Evolutionary conservation across 2,329 filamentous ascomycete species (phyloP).

Genomic region (Paracorniculantispora psalliotae): DNA sequence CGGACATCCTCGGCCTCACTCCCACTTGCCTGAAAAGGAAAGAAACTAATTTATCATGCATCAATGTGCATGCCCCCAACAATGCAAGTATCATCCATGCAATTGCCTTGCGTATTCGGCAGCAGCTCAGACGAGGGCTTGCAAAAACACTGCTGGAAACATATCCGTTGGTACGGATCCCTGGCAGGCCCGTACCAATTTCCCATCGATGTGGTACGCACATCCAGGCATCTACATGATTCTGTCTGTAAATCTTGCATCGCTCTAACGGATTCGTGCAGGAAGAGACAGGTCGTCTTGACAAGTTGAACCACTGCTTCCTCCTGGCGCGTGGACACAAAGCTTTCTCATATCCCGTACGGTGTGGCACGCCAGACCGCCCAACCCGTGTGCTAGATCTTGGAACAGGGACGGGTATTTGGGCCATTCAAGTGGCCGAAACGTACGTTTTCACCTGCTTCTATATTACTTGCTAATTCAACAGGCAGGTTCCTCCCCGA

Average conservation of each 20-base stretch:
- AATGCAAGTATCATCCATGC: neutral
- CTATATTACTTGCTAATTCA: neutral
- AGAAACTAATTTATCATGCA: neutral
- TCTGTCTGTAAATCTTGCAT: neutral
- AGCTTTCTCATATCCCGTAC: slow-evolving; percentile 18
- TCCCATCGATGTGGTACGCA: neutral
- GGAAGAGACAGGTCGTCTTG: slow-evolving; percentile 71
- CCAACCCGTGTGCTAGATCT: slow-evolving; percentile 51
- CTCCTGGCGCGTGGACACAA: slow-evolving; percentile 54
- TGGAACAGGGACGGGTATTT: slow-evolving; percentile 85
- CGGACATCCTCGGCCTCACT: neutral
- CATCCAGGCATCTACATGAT: neutral
- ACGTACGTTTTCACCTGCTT: slow-evolving; percentile 43
- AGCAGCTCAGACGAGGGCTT: neutral
- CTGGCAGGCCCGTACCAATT: neutral
- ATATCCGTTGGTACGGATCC: neutral
- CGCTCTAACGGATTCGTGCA: slow-evolving; percentile 27
- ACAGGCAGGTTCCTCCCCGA: slow-evolving; percentile 16
- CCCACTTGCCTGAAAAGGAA: neutral
- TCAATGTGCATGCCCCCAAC: neutral
- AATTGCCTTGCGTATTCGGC: neutral
- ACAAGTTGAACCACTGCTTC: slow-evolving; percentile 78
- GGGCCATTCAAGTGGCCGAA: slow-evolving; percentile 78
- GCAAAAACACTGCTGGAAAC: neutral
- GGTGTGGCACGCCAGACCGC: slow-evolving; percentile 9